A percentile compares a stretch with the other conserved stretches of the same genome.
Evolutionary conservation across 306 rosid genomes (phyloP).

Genomic region (Prosopis cineraria): DNA sequence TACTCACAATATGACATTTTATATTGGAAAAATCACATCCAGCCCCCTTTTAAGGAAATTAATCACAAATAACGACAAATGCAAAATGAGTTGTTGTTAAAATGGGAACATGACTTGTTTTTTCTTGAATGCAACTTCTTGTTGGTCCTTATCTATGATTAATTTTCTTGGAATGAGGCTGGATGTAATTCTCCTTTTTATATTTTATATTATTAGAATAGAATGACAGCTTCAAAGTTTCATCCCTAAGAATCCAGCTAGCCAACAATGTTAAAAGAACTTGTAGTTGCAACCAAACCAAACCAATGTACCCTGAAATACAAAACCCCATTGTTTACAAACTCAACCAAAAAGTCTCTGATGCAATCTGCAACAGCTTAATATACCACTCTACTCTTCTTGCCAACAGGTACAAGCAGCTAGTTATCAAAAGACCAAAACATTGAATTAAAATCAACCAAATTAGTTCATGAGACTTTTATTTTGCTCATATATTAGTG

Average conservation of each 20-base stretch:
- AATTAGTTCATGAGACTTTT: not conserved
- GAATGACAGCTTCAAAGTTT: not conserved
- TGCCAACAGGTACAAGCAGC: not conserved
- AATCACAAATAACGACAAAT: no score
- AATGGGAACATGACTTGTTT: no score
- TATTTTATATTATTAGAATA: not conserved
- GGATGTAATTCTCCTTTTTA: no score
- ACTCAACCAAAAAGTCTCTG: not conserved
- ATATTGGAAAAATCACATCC: no score
- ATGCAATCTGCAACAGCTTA: not conserved
- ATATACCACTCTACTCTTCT: not conserved
- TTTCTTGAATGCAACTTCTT: no score
- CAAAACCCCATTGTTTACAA: not conserved
- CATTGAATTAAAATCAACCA: not conserved
- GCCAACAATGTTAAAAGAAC: no score
- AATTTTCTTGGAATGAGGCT: no score
- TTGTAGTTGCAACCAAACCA: not conserved
- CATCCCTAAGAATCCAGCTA: not conserved
- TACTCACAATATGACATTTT: no score
- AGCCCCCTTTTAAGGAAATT: no score
- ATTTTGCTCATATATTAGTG: not conserved
- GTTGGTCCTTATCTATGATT: no score
- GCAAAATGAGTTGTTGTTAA: no score
- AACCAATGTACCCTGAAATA: not conserved
- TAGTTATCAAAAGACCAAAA: not conserved